Base-by-base conservation (phyloP, 805 yeast genomes). In the Yamadazyma olivae region DNA sequence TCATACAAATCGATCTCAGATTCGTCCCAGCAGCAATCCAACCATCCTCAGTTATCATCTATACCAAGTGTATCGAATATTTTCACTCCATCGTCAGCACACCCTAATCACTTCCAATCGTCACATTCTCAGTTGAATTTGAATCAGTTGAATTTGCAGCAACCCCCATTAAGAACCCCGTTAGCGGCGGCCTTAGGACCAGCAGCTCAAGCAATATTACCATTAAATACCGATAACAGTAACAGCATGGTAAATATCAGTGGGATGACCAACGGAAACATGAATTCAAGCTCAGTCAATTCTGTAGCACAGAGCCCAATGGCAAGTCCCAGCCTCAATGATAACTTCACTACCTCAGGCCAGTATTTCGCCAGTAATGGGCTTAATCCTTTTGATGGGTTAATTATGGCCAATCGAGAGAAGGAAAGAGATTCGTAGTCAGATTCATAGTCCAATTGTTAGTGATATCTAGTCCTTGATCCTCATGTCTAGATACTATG, bases 381-480 rank as follows among this genome's bases (percentile, higher is more conserved):
- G 3, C 48, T 59, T 45, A 62, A 62, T 43, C 68, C 68, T 6
- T 62, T 61, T 41, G 68, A 62, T 39, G 66, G 66, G n/a, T 45
- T 61, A 17, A 61, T 62, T 15, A 44, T 61, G 48, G 61, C 62
- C 6, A n/a, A 51, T 36, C 14, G 28, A 39, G 28, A 27, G 20
- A 8, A 17, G 30, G 36, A 30, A 30, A 10, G 39, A 36, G 23
- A 26, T n/a, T 21, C 23, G 23, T 7, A n/a, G n/a, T n/a, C n/a
- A n/a, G n/a, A n/a, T n/a, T n/a, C n/a, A n/a, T n/a, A n/a, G n/a
- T n/a, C n/a, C n/a, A n/a, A n/a, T n/a, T n/a, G n/a, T n/a, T n/a
- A n/a, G n/a, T n/a, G n/a, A n/a, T n/a, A n/a, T n/a, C 23, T 21
- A 21, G 23, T 21, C 10, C 23, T 21, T 7, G 23, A 21, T 21